Evolutionary conservation across 2,329 filamentous ascomycete species (phyloP).

Genomic region (Pseudogymnoascus sp.): DNA sequence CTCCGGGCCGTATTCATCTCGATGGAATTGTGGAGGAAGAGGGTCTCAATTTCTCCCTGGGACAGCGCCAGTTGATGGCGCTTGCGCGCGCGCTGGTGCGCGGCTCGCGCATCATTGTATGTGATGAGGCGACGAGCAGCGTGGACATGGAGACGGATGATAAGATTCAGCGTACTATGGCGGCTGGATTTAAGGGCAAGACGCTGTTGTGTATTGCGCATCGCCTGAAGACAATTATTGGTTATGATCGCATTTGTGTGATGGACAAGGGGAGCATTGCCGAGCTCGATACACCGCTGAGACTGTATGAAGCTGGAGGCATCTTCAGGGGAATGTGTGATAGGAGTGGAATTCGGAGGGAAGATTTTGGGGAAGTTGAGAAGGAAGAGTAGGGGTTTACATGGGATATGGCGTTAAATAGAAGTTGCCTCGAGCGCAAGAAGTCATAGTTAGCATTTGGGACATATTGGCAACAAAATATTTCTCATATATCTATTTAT

Average conservation of each 20-base stretch:
- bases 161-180: conserved; percentile 88
- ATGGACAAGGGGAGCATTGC: conserved; percentile 88
- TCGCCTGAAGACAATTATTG: conserved; percentile 82
- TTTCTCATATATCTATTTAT: not conserved
- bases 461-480: not conserved
- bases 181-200: conserved; percentile 73
- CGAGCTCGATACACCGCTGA: conserved; percentile 71
- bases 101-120: conserved; percentile 84
- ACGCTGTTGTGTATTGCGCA: conserved; percentile 92
- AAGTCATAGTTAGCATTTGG: not conserved
- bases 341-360: conserved; percentile 43
- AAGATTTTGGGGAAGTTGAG: conserved; percentile 23
- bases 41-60: conserved; percentile 90
- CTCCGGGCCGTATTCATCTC: conserved; percentile 63
- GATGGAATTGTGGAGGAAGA: conserved; percentile 87
- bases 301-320: conserved; percentile 64
- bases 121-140: conserved; percentile 88
- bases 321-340: conserved; percentile 71
- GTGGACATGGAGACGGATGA: conserved; percentile 96
- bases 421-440: not conserved
- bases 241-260: conserved; percentile 92
- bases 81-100: conserved; percentile 85
- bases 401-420: not conserved
- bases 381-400: not conserved
- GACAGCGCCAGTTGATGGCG: conserved; percentile 92